Evolutionary conservation across 805 yeast genomes (phyloP), one percentile per base, ranked within the genome.

Genomic region (Wickerhamiella hasegawae): DNA sequence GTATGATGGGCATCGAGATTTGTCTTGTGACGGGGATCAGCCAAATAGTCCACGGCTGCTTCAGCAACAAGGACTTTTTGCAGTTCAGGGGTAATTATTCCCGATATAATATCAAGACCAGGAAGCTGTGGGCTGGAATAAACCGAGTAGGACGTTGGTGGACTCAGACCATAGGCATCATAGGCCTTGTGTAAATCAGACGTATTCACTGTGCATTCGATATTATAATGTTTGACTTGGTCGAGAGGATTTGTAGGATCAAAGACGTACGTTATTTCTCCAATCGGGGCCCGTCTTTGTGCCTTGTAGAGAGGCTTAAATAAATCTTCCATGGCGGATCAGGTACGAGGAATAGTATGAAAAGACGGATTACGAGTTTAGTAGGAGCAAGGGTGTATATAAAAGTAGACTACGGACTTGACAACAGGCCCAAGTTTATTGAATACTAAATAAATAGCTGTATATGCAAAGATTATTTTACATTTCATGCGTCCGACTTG

Each of bases 1-100:
- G 38, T 30, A 34, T 53, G 53, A 24, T 53, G 54, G 3, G 57
- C 52, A 23, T 56, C 58, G 10, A 60, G 45, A 37, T 61, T 62
- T 16, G 58, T 55, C 18, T 42, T 37, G 40, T 62, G 66, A 31
- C 43, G 43, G 3, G 35, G 39, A n/a, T 46, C 47, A 4, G 51
- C 54, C 6, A 60, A 41, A 34, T 55, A 57, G 9, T 53, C 57
- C 21, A 44, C 45, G 5, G 56, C 37, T 1, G 52, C 46, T 26
- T 54, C 53, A 4, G 38, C 36, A 4, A 57, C 41, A 18, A 60
- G 40, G 31, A 42, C 37, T 2, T 39, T 41, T 41, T 61, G 65
- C 10, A 48, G 44, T 2, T 34, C 41, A 1, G 42, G 40, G 1
- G 51, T 38, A 5, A 57, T 31, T 18, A 45, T 24, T 1, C 42